Evolutionary conservation across 768 basidiomycete genomes (phyloP), one percentile per base, ranked within the genome.

Genomic region (Termitomyces sp.): DNA sequence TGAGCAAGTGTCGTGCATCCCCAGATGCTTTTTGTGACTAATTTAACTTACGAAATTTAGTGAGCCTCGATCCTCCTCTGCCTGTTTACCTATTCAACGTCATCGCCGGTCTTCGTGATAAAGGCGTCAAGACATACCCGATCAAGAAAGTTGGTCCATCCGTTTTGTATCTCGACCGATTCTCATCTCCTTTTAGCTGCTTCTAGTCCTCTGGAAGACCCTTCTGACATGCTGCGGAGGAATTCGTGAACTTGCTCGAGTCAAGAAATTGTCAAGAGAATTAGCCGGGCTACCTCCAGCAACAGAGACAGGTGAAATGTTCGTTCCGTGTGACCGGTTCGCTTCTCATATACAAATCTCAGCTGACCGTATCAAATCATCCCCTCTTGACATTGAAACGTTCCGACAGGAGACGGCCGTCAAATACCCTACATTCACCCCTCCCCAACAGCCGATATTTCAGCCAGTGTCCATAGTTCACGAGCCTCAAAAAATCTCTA

Each of bases 141-240:
- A 90, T 97, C 64, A 99, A 98, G 75, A 98, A 98, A 82, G 94
- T 91, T 52, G 21, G 68, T 60, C 53, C 57, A 54, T 48, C 28
- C 48, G 58, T 53, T 58, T 53, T 54, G 23, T 60, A 57, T 58
- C 61, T 54, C 26, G 48, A 56, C 38, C 49, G 64, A 30, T 50
- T 41, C 38, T 58, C 42, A 59, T 54, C 31, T 48, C 30, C 26
- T 54, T 19, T 5, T 63, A 97, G 95, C 83, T 98, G 3, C 81
- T 99, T 12, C 82, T 98, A 15, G 82, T 99, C 0, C 75, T 97
- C 9, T 99, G 97, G 97, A 99, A 98, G 68, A 85, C 91, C 0
- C 72, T 98, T 41, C 75, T 99, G 46, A 85, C 92, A 35, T 97
- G 93, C 69, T 88, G 94, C 65, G 97, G 97, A 42, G 97, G 97